Evolutionary conservation across 306 rosid species (phyloP), one percentile per base, ranked within the genome.

Genomic region (peach (Prunus persica)): DNA sequence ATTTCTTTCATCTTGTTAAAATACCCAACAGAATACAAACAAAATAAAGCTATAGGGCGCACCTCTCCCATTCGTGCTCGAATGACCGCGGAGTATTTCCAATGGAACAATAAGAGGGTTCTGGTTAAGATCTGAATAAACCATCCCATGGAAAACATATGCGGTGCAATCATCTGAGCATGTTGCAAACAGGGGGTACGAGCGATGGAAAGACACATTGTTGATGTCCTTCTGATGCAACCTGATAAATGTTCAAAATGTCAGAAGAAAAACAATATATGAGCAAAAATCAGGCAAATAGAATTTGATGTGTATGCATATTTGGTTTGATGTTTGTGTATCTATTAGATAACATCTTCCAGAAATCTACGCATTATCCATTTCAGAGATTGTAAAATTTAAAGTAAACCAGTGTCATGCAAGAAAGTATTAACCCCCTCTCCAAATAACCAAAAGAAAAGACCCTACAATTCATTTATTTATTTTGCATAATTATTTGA

Each of bases 141-240:
- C 97, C 93, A 83, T 92, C 80, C 98, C 98, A 52, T 95, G 97
- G 61, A 92, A 95, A 81, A 95, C 87, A 83, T 90, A 91, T 27
- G 96, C 96, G 47, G 91, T 85, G 87, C 96, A 80, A 58, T 95
- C 95, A 77, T 92, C 98, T 45, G 98, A 95, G 91, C 93, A 86
- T 43, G 97, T 85, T 12, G 98, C 98, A 83, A 92, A 95, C 65
- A 95, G 66, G 15, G 97, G 97, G 73, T 86, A 92, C 22, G 91
- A 81, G 19, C 92, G 98, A 78, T 95, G 98, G 73, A 85, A 90
- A 65, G 87, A 89, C 69, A 92, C 97, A 46, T 80, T 84, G 79
- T 86, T 95, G 85, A 95, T 77, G 84, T 95, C 98, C 82, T 92
- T 92, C 50, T 93, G 91, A 88, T 90, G 97, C 79, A 94, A 92